phyloP scores from a whole-genome alignment of 768 basidiomycete species.

The Naganishia friedmannii region DNA sequence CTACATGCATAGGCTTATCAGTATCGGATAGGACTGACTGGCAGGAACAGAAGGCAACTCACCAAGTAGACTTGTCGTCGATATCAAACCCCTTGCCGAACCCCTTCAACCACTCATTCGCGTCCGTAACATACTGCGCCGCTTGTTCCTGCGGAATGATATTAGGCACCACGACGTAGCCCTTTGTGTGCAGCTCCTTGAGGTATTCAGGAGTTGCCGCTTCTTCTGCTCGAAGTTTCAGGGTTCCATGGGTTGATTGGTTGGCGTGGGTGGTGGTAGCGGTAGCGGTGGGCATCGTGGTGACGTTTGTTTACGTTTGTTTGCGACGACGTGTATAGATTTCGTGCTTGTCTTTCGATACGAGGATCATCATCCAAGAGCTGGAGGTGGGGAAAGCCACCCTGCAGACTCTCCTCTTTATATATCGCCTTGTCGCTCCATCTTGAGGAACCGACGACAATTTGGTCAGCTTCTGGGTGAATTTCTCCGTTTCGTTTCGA shows the following conservation, averaged over 20 bases:
- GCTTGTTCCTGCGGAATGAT: slow-evolving; percentile 8
- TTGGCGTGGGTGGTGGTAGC: slow-evolving; percentile 10
- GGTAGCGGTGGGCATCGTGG: slow-evolving; percentile 3
- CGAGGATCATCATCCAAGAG: not conserved
- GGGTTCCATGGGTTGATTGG: slow-evolving; percentile 3
- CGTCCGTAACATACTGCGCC: slow-evolving; percentile 4
- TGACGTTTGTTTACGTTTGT: not conserved
- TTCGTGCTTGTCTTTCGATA: not conserved
- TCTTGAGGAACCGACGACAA: not conserved
- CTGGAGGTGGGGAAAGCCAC: not conserved
- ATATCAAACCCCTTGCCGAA: slow-evolving; percentile 23
- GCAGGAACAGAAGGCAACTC: not conserved
- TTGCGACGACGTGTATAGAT: not conserved
- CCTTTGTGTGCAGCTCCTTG: slow-evolving; percentile 12
- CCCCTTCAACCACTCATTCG: slow-evolving; percentile 23
- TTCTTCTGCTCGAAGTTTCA: slow-evolving; percentile 23
- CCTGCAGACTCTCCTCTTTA: not conserved
- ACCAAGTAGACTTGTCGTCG: slow-evolving; percentile 27
- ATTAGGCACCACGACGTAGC: slow-evolving; percentile 18
- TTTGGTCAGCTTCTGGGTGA: not conserved
- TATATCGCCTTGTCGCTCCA: not conserved
- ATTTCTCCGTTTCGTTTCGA: not conserved
- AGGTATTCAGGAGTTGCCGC: slow-evolving; percentile 15
- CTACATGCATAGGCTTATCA: not conserved
- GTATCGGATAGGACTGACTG: too few relatives aligned